A percentile compares a stretch with the other conserved stretches of the same genome.
phyloP scores from a whole-genome alignment of 2,329 filamentous ascomycete genomes.

The Triangularia setosa region DNA sequence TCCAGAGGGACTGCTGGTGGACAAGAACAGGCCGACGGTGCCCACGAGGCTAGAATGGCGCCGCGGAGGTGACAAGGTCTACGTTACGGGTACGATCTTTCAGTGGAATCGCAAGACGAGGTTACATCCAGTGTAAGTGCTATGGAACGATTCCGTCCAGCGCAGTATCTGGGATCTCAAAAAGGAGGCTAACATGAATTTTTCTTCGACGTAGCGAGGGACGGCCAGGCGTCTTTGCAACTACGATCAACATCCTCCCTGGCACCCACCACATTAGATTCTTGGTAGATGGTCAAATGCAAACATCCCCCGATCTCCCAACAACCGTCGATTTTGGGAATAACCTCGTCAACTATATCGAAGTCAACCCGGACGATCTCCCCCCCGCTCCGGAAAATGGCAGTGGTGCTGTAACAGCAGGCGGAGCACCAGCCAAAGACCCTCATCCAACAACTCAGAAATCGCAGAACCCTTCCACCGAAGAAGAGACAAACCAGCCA shows the following conservation, averaged over 20 bases:
- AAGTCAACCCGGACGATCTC: constrained; percentile 76
- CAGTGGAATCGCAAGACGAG: constrained; percentile 95
- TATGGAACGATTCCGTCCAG: not conserved
- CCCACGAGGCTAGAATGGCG: constrained; percentile 85
- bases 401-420: constrained; percentile 22
- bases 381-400: constrained; percentile 34
- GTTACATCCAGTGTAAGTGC: constrained; percentile 75
- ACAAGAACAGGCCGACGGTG: constrained; percentile 72
- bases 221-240: constrained; percentile 63
- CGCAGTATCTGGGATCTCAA: not conserved
- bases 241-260: constrained; percentile 77
- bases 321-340: constrained; percentile 98
- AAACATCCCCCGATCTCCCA: constrained; percentile 78
- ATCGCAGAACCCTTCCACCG: constrained; percentile 31
- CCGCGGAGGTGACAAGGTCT: constrained; percentile 79
- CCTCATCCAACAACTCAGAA: constrained; percentile 26
- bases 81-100: constrained; percentile 95
- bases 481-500: constrained; percentile 41
- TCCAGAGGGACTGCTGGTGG: constrained; percentile 70
- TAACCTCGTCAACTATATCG: constrained; percentile 97
- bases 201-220: constrained; percentile 41
- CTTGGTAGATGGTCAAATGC: constrained; percentile 90
- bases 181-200: constrained; percentile 10
- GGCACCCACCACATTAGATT: constrained; percentile 97
- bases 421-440: constrained; percentile 26